Evolutionary conservation across 2,329 filamentous ascomycete species (phyloP).

Genomic region (Colletotrichum sp.): DNA sequence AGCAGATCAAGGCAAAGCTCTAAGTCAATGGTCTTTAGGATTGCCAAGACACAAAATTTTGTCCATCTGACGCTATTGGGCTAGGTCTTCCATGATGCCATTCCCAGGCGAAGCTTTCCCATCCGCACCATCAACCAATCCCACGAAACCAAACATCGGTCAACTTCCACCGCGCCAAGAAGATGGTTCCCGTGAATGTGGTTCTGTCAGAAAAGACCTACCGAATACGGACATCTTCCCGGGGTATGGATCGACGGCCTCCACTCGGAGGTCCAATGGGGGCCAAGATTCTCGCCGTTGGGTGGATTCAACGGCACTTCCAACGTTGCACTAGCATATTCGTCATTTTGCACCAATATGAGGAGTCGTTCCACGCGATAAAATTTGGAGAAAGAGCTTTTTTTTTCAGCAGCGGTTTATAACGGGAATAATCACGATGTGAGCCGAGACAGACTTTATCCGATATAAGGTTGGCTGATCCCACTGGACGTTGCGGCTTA

Average conservation of each 20-base stretch:
- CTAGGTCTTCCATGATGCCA: not conserved
- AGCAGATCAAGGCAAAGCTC: not conserved
- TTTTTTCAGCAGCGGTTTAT: not conserved
- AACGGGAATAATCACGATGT: not conserved
- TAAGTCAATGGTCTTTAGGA: accelerated
- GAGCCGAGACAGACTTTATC: not conserved
- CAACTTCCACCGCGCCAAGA: not conserved
- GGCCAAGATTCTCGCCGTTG: not conserved
- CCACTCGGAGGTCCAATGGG: not conserved
- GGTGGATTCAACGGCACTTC: not conserved
- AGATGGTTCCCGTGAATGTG: not conserved
- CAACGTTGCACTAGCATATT: constrained; percentile 2
- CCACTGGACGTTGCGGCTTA: not conserved
- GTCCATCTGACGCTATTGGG: not conserved
- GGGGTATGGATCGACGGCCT: not conserved
- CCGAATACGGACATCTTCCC: not conserved
- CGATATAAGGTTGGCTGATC: not conserved
- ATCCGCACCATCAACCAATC: not conserved
- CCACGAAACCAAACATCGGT: not conserved
- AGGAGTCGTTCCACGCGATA: not conserved
- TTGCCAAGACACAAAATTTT: not conserved
- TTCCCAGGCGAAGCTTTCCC: not conserved
- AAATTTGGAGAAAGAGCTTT: not conserved
- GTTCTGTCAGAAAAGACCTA: not conserved
- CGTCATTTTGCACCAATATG: constrained; percentile 11